A percentile compares a stretch with the other conserved stretches of the same genome.
These are phyloP conservation scores for Leptographium lundbergii DNA, from an alignment of 2,329 filamentous ascomycete species.

Conservation along the genomic window DNA sequence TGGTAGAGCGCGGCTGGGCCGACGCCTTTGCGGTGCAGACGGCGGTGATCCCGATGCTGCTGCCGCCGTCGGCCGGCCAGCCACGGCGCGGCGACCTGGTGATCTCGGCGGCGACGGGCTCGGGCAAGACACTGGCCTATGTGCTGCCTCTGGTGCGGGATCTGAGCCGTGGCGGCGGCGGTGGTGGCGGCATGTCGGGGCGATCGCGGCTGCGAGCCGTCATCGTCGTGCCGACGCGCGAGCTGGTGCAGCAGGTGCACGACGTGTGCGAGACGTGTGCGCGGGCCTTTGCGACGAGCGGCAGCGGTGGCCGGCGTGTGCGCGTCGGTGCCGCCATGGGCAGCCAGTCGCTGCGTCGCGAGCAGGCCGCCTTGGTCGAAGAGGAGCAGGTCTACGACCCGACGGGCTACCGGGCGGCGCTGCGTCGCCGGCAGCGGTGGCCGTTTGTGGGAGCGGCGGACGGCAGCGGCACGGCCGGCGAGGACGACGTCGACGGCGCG, in stretches of 20 bases:
- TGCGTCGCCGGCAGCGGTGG: conserved; percentile 23
- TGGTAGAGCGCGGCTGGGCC: conserved; percentile 53
- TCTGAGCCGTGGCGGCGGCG: conserved; percentile 38
- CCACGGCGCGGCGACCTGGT: conserved; percentile 62
- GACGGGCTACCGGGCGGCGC: conserved; percentile 30
- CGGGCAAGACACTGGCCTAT: conserved; percentile 90
- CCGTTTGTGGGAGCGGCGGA: conserved; percentile 18
- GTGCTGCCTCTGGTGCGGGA: conserved; percentile 73
- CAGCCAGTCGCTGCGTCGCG: conserved; percentile 58
- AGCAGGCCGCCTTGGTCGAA: conserved; percentile 37
- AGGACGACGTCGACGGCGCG: no score
- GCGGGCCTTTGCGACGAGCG: conserved; percentile 38
- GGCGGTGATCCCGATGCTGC: conserved; percentile 65
- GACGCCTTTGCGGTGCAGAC: conserved; percentile 71
- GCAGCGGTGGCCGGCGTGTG: conserved; percentile 46
- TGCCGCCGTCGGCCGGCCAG: conserved; percentile 41
- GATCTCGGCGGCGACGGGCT: conserved; percentile 86
- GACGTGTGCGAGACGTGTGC: conserved; percentile 66
- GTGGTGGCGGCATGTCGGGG: neutral
- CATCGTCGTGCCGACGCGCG: conserved; percentile 81
- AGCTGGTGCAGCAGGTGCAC: conserved; percentile 77
- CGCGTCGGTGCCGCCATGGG: conserved; percentile 75
- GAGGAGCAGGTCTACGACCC: conserved; percentile 50
- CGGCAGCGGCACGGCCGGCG: neutral
- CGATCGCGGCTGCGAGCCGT: conserved; percentile 62